Percentiles rank a stretch among this genome's conserved stretches.
Evolutionary conservation across 2,329 filamentous ascomycete genomes (phyloP).

Genomic region (Trichoderma breve): DNA sequence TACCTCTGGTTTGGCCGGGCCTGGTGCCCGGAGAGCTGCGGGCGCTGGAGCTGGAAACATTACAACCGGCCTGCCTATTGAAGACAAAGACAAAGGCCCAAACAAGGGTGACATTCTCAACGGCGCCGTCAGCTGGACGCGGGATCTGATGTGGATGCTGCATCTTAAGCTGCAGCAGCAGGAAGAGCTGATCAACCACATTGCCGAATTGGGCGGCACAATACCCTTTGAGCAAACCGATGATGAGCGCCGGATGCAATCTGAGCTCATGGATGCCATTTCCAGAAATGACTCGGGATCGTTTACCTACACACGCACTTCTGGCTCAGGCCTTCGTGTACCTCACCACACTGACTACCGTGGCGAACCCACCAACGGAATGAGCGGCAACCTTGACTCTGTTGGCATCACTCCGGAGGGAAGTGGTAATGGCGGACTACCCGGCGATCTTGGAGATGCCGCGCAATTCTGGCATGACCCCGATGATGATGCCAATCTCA

Average conservation of each 20-base stretch:
- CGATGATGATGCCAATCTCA: slow-evolving; percentile 69
- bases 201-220: slow-evolving; percentile 68
- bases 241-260: slow-evolving; percentile 93
- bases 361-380: slow-evolving; percentile 67
- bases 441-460: slow-evolving; percentile 48
- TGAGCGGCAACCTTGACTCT: slow-evolving; percentile 36
- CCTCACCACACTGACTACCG: slow-evolving; percentile 91
- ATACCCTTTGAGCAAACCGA: slow-evolving; percentile 83
- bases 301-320: slow-evolving; percentile 81
- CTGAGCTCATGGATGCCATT: slow-evolving; percentile 84
- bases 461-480: slow-evolving; percentile 65
- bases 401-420: slow-evolving; percentile 41
- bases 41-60: slow-evolving; percentile 73
- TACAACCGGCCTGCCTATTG: slow-evolving; percentile 85
- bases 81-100: slow-evolving; percentile 97
- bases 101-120: slow-evolving; percentile 99
- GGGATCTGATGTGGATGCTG: slow-evolving; percentile 96
- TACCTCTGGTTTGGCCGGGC: slow-evolving; percentile 83
- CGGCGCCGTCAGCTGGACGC: slow-evolving; percentile 93
- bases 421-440: slow-evolving; percentile 37
- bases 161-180: slow-evolving; percentile 88
- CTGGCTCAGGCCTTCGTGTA: slow-evolving; percentile 83
- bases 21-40: slow-evolving; percentile 75
- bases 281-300: slow-evolving; percentile 71
- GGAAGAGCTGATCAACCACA: slow-evolving; percentile 76